Evolutionary conservation across 1,284 basidiomycete species (phyloP).

Genomic region (Cryptococcus hybrid): DNA sequence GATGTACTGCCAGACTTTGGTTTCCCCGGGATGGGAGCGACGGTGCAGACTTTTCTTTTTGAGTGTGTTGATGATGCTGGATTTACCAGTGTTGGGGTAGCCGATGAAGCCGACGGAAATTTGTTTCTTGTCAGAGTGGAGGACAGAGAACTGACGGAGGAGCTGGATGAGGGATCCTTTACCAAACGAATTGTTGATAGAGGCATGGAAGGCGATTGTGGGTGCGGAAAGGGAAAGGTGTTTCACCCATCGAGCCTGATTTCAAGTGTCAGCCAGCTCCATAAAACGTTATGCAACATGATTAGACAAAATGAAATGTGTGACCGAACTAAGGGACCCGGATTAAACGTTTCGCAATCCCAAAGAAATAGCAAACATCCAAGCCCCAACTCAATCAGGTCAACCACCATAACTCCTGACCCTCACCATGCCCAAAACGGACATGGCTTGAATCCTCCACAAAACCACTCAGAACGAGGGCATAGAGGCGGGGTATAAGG

Average conservation of each 20-base stretch:
- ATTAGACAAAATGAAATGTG: conserved; percentile 30
- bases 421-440: conserved; percentile 48
- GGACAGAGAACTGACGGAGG: conserved; percentile 91
- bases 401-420: conserved; percentile 37
- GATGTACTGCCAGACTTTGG: conserved; percentile 99
- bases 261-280: conserved; percentile 8
- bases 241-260: conserved; percentile 92
- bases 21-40: conserved; percentile 97
- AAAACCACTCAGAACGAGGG: conserved; percentile 42
- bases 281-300: conserved; percentile 10
- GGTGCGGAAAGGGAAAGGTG: conserved; percentile 92
- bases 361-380: conserved; percentile 21
- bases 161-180: conserved; percentile 98
- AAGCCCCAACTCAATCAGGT: conserved; percentile 53
- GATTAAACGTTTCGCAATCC: conserved; percentile 19
- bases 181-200: conserved; percentile 98
- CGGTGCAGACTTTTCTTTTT: conserved; percentile 98
- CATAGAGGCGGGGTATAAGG: conserved; percentile 48
- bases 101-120: conserved; percentile 98
- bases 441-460: conserved; percentile 14
- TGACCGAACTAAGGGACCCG: conserved; percentile 54
- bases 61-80: conserved; percentile 96
- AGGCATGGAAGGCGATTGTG: conserved; percentile 97
- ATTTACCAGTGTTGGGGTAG: conserved; percentile 98
- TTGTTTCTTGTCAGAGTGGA: conserved; percentile 99